A percentile compares a stretch with the other conserved stretches of the same genome.
Evolutionary conservation across 495 filamentous ascomycete species (phyloP).

Genomic region (Aspergillus mulundensis): DNA sequence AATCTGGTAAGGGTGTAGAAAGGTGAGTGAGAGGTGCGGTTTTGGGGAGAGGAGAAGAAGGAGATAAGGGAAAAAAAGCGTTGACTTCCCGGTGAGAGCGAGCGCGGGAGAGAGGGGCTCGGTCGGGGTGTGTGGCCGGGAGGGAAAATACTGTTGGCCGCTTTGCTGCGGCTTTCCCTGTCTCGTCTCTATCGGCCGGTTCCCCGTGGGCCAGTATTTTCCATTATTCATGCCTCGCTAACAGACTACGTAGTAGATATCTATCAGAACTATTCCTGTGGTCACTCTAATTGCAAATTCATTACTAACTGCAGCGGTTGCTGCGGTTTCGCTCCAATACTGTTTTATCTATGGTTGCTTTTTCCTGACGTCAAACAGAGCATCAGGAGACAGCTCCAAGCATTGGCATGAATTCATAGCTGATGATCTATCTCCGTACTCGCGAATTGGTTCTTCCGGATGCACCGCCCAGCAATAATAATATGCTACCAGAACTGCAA

Average conservation of each 20-base stretch:
- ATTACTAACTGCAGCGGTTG: neutral
- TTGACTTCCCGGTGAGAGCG: conserved; percentile 19
- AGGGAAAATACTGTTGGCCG: conserved; percentile 42
- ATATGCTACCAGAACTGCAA: neutral
- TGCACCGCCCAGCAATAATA: neutral
- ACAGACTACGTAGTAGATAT: neutral
- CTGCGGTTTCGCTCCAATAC: neutral
- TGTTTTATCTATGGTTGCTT: neutral
- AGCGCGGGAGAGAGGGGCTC: conserved; percentile 13
- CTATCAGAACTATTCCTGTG: neutral
- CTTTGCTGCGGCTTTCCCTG: conserved; percentile 6
- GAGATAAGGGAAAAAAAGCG: conserved; percentile 23
- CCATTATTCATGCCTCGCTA: conserved; percentile 1
- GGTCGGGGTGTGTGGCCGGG: conserved; percentile 22
- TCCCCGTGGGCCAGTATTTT: conserved; percentile 13
- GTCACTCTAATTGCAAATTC: neutral
- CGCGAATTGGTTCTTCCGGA: neutral
- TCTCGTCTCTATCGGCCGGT: conserved; percentile 15
- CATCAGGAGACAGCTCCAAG: conserved; percentile 2
- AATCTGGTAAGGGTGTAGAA: conserved; percentile 13
- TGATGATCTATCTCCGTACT: neutral
- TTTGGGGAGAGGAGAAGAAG: conserved; percentile 19
- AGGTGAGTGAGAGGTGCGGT: conserved; percentile 11
- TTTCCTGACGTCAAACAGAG: conserved; percentile 3
- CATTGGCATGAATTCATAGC: neutral